Evolutionary conservation across 2,329 filamentous ascomycete species (phyloP).

Genomic region (Arachnomyces sp.): DNA sequence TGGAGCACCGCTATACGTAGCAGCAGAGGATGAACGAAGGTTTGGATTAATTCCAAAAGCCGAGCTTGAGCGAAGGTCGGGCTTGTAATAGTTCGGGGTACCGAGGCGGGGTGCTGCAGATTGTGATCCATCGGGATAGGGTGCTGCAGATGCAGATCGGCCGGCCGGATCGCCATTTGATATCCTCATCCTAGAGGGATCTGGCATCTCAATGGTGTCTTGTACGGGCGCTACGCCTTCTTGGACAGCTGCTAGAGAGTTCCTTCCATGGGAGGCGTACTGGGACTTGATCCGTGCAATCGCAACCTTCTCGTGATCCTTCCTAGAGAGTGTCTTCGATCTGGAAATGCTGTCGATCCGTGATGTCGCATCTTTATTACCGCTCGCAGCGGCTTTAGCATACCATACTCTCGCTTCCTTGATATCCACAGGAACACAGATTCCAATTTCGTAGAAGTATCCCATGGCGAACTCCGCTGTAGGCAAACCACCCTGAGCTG

Average conservation of each 20-base stretch:
- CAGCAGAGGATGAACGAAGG: constrained; percentile 34
- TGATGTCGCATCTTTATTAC: constrained; percentile 78
- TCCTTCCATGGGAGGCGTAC: constrained; percentile 55
- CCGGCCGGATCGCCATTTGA: constrained; percentile 20
- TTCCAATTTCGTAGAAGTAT: constrained; percentile 96
- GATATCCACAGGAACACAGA: constrained; percentile 77
- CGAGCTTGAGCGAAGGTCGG: constrained; percentile 37
- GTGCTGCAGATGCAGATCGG: constrained; percentile 28
- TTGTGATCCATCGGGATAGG: constrained; percentile 34
- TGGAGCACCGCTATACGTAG: constrained; percentile 20
- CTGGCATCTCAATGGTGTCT: constrained; percentile 42
- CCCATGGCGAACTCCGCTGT: constrained; percentile 95
- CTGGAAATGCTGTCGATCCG: constrained; percentile 78
- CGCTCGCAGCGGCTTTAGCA: constrained; percentile 75
- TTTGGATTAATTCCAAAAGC: constrained; percentile 44
- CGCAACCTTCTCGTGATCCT: constrained; percentile 87
- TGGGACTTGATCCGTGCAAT: constrained; percentile 79
- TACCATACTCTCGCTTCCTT: constrained; percentile 85
- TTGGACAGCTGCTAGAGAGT: no score
- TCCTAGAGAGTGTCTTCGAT: constrained; percentile 76
- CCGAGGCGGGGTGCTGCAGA: constrained; percentile 26
- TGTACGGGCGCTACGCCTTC: constrained; percentile 33
- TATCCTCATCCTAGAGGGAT: constrained; percentile 38
- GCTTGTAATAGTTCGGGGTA: constrained; percentile 25
- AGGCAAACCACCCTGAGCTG: constrained; percentile 69